These are phyloP conservation scores for Candida dubliniensis DNA, from an alignment of 1,139 yeast genomes.

Conservation along the genomic window DNA sequence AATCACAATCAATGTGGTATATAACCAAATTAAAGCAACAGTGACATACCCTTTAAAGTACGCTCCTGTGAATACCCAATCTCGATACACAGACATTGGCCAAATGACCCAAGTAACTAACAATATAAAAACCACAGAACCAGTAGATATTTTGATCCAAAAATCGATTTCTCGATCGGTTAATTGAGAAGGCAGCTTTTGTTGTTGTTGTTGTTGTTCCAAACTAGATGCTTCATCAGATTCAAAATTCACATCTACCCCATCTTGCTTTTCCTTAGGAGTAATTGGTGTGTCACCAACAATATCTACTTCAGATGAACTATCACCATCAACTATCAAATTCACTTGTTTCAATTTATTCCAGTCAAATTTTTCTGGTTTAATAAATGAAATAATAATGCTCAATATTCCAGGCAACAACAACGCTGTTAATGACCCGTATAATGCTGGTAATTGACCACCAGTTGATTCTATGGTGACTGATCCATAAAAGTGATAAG, in stretches of 20 bases:
- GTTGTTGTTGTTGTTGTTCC: slow-evolving; percentile 3
- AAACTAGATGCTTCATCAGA: slow-evolving; percentile 4
- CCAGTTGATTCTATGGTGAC: slow-evolving; percentile 25
- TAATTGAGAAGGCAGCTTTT: slow-evolving; percentile 9
- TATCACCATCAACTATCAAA: slow-evolving; percentile 19
- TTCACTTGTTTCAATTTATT: slow-evolving; percentile 22
- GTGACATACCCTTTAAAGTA: slow-evolving; percentile 45
- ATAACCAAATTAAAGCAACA: slow-evolving; percentile 41
- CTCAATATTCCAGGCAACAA: slow-evolving; percentile 32
- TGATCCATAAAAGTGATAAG: slow-evolving; percentile 24
- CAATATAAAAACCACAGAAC: slow-evolving; percentile 26
- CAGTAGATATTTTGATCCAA: slow-evolving; percentile 31
- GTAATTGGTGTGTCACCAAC: slow-evolving; percentile 5
- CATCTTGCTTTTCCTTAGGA: slow-evolving; percentile 10
- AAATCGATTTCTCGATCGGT: slow-evolving; percentile 16
- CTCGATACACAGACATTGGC: slow-evolving; percentile 49
- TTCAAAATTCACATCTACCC: slow-evolving; percentile 3
- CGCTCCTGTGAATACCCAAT: slow-evolving; percentile 39
- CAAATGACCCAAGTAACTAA: slow-evolving; percentile 41
- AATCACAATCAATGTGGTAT: slow-evolving; percentile 29
- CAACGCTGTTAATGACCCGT: slow-evolving; percentile 32
- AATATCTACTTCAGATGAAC: slow-evolving; percentile 1
- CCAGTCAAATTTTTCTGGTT: slow-evolving; percentile 36
- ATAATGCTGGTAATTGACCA: slow-evolving; percentile 34
- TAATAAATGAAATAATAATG: slow-evolving; percentile 26